Evolutionary conservation across 2,329 filamentous ascomycete genomes (phyloP), one percentile per base, ranked within the genome.

Genomic region (Epichloe aotearoae): DNA sequence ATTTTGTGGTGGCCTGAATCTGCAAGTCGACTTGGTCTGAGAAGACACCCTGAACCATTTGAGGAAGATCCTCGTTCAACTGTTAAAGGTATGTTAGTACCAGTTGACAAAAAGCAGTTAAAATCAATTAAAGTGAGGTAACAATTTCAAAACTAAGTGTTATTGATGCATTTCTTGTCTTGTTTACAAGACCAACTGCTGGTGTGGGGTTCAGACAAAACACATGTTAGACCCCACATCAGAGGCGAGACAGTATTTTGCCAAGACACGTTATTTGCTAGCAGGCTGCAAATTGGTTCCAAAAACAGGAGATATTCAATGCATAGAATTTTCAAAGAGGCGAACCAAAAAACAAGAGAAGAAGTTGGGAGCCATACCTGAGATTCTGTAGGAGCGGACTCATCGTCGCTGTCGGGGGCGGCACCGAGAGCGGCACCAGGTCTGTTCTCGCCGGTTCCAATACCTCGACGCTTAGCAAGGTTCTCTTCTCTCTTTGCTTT

Each of bases 401-500:
- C 93, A 82, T 98, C 93, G 67, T 98, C 93, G 69, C 93, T 97
- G 71, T 98, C 93, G 58, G 88, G 86, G 55, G 88, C 88, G 60
- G 89, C 88, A 62, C 88, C 88, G 56, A 95, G 77, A 58, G 86
- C 84, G 59, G 87, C 87, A 65, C 88, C 87, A 52, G 84, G 86
- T 52, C 85, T 81, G 70, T 82, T 80, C 69, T 88, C 86, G 61
- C 86, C 83, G 58, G 83, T 84, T 60, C 85, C 83, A 63, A 97
- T 95, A 66, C 93, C 93, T 77, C 93, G 84, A 72, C 93, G 82
- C 82, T 98, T 98, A 70, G 93, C 93, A 67, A 98, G 75, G 74
- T 96, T 97, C 76, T 98, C 93, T 74, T 98, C 93, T 67, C 93
- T 84, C 82, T 97, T 97, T 58, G 90, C 88, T 76, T 95, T 95